Conservation (phyloP, 192 early-diverging fungal genomes). For the Diversispora eburnea region DNA sequence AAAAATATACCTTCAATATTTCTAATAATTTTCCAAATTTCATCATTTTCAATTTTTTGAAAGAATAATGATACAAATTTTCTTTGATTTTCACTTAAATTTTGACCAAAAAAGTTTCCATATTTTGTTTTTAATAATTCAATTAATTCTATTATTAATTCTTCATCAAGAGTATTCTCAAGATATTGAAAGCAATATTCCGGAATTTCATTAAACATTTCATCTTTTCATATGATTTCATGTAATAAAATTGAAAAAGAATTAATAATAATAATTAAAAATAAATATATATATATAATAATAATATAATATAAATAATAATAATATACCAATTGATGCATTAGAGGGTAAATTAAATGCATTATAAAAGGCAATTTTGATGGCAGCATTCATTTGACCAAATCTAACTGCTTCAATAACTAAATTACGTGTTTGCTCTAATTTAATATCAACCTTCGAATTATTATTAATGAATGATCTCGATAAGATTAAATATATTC, state of each 20-base stretch:
- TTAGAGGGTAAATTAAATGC: not conserved
- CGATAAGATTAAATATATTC: not conserved
- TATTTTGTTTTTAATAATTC: slow-evolving; percentile 9
- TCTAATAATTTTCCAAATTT: not conserved
- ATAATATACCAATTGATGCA: not conserved
- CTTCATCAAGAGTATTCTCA: not conserved
- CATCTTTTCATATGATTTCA: not conserved
- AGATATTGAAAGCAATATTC: slow-evolving; percentile 3
- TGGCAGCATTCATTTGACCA: not conserved
- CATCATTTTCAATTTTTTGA: not conserved
- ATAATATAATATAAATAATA: not conserved
- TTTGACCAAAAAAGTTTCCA: slow-evolving; percentile 3
- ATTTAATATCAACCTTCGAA: not conserved
- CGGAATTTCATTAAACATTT: slow-evolving; percentile 3
- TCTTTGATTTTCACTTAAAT: slow-evolving; percentile 3
- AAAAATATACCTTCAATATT: slow-evolving; percentile 10
- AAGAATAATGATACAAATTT: not conserved
- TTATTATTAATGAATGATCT: not conserved
- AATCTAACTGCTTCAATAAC: not conserved
- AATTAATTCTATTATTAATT: not conserved
- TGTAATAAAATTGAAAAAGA: not conserved
- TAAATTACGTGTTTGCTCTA: not conserved
- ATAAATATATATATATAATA: not conserved
- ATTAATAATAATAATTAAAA: not conserved
- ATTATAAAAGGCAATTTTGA: slow-evolving; percentile 6